These are phyloP conservation scores for Apiosordaria backusii DNA, from an alignment of 495 filamentous ascomycete genomes.

Conservation along the genomic window DNA sequence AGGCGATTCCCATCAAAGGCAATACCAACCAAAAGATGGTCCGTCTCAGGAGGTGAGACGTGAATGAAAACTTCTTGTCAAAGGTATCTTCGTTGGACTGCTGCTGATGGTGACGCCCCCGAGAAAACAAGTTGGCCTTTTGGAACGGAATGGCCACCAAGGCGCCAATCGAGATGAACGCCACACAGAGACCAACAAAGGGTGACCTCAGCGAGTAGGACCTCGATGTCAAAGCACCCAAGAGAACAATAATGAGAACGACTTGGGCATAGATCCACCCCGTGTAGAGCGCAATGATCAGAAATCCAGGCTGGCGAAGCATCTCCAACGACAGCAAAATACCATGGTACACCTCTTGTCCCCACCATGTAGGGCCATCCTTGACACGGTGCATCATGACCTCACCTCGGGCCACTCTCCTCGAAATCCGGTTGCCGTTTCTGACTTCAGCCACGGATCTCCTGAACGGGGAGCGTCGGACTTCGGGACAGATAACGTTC, in stretches of 20 bases:
- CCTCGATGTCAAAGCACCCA: slow-evolving; percentile 62
- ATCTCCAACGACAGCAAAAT: slow-evolving; percentile 61
- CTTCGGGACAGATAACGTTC: slow-evolving; percentile 64
- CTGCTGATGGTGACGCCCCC: slow-evolving; percentile 52
- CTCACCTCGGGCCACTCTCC: slow-evolving; percentile 64
- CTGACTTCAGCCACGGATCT: slow-evolving; percentile 62
- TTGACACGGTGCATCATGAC: slow-evolving; percentile 69
- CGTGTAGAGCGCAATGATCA: slow-evolving; percentile 64
- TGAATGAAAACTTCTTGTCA: slow-evolving; percentile 58
- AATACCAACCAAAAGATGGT: slow-evolving; percentile 62
- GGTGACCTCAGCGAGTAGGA: slow-evolving; percentile 59
- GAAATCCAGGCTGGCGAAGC: slow-evolving; percentile 66
- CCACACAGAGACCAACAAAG: slow-evolving; percentile 59
- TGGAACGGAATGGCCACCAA: slow-evolving; percentile 66
- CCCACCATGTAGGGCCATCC: slow-evolving; percentile 68
- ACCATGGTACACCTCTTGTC: slow-evolving; percentile 69
- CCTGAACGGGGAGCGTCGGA: slow-evolving; percentile 59
- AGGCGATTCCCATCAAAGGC: slow-evolving; percentile 60
- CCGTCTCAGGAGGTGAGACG: slow-evolving; percentile 63
- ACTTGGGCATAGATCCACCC: slow-evolving; percentile 76
- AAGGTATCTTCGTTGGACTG: slow-evolving; percentile 55
- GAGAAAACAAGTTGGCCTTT: slow-evolving; percentile 63
- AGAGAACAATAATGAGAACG: slow-evolving; percentile 65
- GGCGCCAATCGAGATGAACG: slow-evolving; percentile 62
- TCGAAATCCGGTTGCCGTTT: slow-evolving; percentile 49